Base-by-base conservation (phyloP, 2,329 filamentous ascomycete genomes). In the Diaporthe caulivora region DNA sequence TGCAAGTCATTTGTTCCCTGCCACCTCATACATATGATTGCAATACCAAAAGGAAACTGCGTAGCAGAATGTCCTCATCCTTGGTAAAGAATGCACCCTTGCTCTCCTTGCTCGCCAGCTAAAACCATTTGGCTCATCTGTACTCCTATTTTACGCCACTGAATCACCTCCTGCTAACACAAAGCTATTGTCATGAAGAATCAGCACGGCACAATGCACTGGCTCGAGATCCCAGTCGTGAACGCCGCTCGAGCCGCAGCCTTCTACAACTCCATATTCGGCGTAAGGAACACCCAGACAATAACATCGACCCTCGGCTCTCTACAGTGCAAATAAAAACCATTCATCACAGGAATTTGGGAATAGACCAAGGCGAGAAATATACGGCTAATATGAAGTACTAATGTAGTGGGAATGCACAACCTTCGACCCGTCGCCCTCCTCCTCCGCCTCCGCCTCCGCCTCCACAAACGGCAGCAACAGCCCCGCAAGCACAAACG, bases 151-250 rank as follows among this genome's bases (percentile, higher is more conserved):
- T n/a, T n/a, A n/a, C n/a, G n/a, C n/a, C n/a, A n/a, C n/a, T n/a
- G n/a, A n/a, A n/a, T 37, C 17, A 3, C 13, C 8, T 26, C 3
- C 4, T 18, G 7, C 47, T 67, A 15, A 67, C n/a, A 24, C 15
- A 15, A 15, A 40, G 0, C 6, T 13, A 37, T 40, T 79, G 21
- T 29, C n/a, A n/a, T n/a, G n/a, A 40, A 29, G 7, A 7, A 65
- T 21, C 31, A 72, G 71, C 62, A 72, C 54, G 82, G 82, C 73
- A 78, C 83, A 65, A 80, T 83, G 62, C 82, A 79, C 77, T 85
- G 82, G 82, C 80, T 83, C 58, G 81, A 85, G 71, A 76, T 85
- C 18, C 83, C 83, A n/a, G 81, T 82, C 67, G 77, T 75, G 37
- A 78, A 84, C 75, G 72, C 83, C 18, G 60, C 74, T 40, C 79